Evolutionary conservation across 2,329 filamentous ascomycete genomes (phyloP).

Genomic region (Knufia fluminis): DNA sequence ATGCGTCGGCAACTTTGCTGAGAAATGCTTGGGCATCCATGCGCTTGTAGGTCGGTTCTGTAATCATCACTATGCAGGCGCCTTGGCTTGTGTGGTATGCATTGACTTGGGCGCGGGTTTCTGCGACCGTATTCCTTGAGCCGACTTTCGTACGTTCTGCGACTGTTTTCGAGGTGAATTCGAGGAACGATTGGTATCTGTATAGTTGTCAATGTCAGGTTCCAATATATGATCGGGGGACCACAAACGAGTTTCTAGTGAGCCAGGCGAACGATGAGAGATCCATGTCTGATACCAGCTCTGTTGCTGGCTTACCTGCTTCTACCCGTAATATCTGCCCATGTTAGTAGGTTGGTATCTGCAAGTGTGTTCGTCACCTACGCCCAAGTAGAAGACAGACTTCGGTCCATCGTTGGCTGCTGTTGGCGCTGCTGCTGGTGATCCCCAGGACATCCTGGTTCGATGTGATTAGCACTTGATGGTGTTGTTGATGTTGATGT

Average conservation of each 20-base stretch:
- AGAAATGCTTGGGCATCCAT: slow-evolving; percentile 80
- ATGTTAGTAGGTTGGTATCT: not conserved
- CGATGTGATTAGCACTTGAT: too few species aligned
- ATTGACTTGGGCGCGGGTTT: slow-evolving; percentile 72
- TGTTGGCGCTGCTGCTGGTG: not conserved
- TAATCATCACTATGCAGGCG: slow-evolving; percentile 67
- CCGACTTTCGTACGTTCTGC: slow-evolving; percentile 73
- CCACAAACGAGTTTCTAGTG: too few species aligned
- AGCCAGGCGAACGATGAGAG: slow-evolving; percentile 72
- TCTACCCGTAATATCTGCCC: slow-evolving; percentile 74
- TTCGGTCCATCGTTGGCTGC: not conserved
- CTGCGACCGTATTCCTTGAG: slow-evolving; percentile 78
- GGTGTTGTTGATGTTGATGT: too few species aligned
- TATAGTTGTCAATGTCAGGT: too few species aligned
- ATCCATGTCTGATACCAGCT: slow-evolving; percentile 69
- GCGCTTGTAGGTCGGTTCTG: slow-evolving; percentile 63
- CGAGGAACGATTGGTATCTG: too few species aligned
- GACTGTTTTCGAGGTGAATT: slow-evolving; percentile 75
- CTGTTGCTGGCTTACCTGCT: slow-evolving; percentile 57
- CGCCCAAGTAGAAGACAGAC: slow-evolving; percentile 7
- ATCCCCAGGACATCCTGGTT: not conserved
- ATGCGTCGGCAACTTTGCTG: slow-evolving; percentile 80
- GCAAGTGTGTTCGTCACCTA: not conserved
- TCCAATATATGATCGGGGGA: too few species aligned
- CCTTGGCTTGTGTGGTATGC: slow-evolving; percentile 67